Evolutionary conservation across 2,329 filamentous ascomycete genomes (phyloP).

Genomic region (Aspergillus eucalypticola): DNA sequence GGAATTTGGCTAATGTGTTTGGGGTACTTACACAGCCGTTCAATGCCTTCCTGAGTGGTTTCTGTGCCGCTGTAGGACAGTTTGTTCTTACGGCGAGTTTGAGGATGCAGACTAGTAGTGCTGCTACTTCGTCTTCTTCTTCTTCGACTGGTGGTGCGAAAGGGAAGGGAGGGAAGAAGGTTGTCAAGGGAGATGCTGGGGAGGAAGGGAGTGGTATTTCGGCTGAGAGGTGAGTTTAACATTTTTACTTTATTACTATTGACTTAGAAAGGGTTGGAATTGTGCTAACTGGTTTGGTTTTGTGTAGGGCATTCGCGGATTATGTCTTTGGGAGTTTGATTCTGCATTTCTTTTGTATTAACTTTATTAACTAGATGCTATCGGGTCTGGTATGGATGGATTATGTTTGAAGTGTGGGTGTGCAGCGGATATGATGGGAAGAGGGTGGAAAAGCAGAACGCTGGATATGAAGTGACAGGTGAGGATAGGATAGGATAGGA

Average conservation of each 20-base stretch:
- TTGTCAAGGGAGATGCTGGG: not conserved
- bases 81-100: conserved; percentile 92
- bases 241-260: not conserved
- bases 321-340: conserved; percentile 93
- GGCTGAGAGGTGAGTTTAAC: conserved; percentile 42
- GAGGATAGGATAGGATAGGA: not conserved
- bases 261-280: not conserved
- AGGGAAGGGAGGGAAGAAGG: conserved; percentile 30
- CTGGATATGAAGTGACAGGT: not conserved
- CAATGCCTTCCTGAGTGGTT: conserved; percentile 96
- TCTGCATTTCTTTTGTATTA: conserved; percentile 97
- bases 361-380: conserved; percentile 88
- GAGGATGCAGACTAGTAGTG: conserved; percentile 87
- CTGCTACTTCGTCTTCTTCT: conserved; percentile 45
- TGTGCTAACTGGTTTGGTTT: not conserved
- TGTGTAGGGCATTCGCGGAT: conserved; percentile 83
- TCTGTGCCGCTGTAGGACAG: conserved; percentile 91
- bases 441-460: not conserved
- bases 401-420: conserved; percentile 5
- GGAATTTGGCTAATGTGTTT: not conserved
- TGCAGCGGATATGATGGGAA: not conserved
- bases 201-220: conserved; percentile 29
- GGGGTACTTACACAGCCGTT: conserved; percentile 72
- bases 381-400: not conserved
- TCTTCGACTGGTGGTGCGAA: conserved; percentile 47